Conservation (phyloP, 164 flowering plant species). For the Annona squamosa region DNA sequence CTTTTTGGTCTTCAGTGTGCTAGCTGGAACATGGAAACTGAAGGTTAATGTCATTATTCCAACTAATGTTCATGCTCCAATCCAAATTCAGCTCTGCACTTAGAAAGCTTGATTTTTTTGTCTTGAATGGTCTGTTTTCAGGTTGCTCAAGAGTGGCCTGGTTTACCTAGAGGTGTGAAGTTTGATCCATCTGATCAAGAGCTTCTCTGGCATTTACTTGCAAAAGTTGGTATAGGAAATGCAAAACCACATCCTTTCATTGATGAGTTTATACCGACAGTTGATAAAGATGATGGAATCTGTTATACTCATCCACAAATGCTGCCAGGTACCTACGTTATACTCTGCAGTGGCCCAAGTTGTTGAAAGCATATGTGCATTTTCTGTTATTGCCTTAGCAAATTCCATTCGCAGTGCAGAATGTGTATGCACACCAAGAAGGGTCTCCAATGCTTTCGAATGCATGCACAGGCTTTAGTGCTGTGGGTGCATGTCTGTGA, state of each 20-base stretch:
- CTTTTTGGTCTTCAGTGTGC: background rate
- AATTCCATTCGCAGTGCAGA: background rate
- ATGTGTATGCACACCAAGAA: background rate
- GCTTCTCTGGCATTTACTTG: constrained; percentile 74
- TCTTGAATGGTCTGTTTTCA: constrained; percentile 14
- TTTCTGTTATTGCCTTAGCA: background rate
- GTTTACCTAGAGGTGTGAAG: constrained; percentile 87
- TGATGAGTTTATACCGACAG: constrained; percentile 73
- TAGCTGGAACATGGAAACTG: background rate
- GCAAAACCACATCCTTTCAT: constrained; percentile 72
- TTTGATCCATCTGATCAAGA: constrained; percentile 94
- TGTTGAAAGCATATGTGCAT: background rate
- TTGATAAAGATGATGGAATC: constrained; percentile 71
- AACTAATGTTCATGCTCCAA: background rate
- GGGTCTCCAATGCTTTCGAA: background rate
- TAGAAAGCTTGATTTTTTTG: background rate
- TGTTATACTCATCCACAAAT: constrained; percentile 87
- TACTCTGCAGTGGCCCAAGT: background rate
- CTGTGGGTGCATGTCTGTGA: background rate
- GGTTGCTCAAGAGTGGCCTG: constrained; percentile 75
- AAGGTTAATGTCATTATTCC: background rate
- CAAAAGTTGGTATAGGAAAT: constrained; percentile 47
- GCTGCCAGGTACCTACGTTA: constrained; percentile 46
- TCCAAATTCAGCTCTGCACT: background rate
- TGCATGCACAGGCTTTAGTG: background rate